Evolutionary conservation across 345 rosid genomes (phyloP), one percentile per base, ranked within the genome.

Genomic region (Gynandropsis gynandra): DNA sequence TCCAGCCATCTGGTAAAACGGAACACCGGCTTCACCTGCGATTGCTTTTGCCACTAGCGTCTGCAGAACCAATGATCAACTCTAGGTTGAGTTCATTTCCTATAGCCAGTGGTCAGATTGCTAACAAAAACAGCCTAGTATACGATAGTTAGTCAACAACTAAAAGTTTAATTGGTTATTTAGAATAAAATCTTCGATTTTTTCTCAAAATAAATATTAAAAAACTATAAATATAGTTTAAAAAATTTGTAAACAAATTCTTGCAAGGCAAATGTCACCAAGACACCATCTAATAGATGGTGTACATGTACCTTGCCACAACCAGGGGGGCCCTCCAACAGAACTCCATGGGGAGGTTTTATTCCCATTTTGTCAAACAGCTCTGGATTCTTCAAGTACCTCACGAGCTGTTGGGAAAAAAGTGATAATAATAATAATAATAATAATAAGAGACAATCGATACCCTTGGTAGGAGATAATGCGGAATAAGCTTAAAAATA

Each of bases 1-100:
- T 54, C 97, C 95, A 60, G 97, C 97, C 97, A 89, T 89, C 68
- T 85, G 95, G 63, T 89, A 89, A 80, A 89, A 89, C 5, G 95
- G 97, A 38, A 89, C 97, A 19, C 95, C 97, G 53, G 95, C 97
- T 73, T 89, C 95, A 52, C 97, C 97, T 15, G 97, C 97, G 47
- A 89, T 89, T 50, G 97, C 97, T 77, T 89, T 89, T 32, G 95
- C 95, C 36, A 89, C 95, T 14, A 89, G 76, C 44, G 97, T 89
- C 97, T 89, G 76, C 36, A 54, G 67, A 64, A 39, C 35, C 55
- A 4, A 54, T 47, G 41, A 59, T 0, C 17, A 42, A 20, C 29
- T 40, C 48, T 54, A 21, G 36, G 61, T 41, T 41, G 49, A 35
- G 40, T 59, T 52, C 42, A 18, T 16, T 19, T 24, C 5, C 29